Evolutionary conservation across 2,329 filamentous ascomycete species (phyloP).

Genomic region (Phaeosphaeria sp.): DNA sequence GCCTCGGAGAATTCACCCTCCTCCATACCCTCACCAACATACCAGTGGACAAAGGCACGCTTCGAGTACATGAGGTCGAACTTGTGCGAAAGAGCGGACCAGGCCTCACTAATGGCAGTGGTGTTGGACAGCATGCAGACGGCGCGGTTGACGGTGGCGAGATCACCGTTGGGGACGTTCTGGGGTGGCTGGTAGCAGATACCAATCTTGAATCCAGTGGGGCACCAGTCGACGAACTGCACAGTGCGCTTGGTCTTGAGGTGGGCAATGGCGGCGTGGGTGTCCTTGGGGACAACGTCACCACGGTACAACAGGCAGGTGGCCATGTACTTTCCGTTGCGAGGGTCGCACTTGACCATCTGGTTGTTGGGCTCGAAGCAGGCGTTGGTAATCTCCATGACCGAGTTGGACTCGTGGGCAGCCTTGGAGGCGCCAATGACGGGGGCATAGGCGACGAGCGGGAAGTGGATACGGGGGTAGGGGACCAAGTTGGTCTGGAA

Average conservation of each 20-base stretch:
- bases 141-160: conserved; percentile 97
- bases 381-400: conserved; percentile 97
- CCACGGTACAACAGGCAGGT: conserved; percentile 98
- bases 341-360: conserved; percentile 99
- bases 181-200: conserved; percentile 99
- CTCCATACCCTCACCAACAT: conserved; percentile 99
- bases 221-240: conserved; percentile 99
- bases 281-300: conserved; percentile 96
- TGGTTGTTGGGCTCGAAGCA: conserved; percentile 99
- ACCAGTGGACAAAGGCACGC: conserved; percentile 99
- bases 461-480: conserved; percentile 99
- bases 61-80: conserved; percentile 99
- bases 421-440: conserved; percentile 95
- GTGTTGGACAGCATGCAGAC: conserved; percentile 99
- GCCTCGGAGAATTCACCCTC: conserved; percentile 99
- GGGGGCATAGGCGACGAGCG: conserved; percentile 93
- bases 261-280: conserved; percentile 87
- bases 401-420: conserved; percentile 96
- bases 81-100: conserved; percentile 95
- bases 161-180: conserved; percentile 94
- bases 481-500: conserved; percentile 99
- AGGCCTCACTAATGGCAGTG: conserved; percentile 97
- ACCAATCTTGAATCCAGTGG: conserved; percentile 99
- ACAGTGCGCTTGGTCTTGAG: conserved; percentile 99
- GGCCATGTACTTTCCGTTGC: conserved; percentile 99